Evolutionary conservation across 768 basidiomycete species (phyloP).

Genomic region (Kwoniella dendrophila): DNA sequence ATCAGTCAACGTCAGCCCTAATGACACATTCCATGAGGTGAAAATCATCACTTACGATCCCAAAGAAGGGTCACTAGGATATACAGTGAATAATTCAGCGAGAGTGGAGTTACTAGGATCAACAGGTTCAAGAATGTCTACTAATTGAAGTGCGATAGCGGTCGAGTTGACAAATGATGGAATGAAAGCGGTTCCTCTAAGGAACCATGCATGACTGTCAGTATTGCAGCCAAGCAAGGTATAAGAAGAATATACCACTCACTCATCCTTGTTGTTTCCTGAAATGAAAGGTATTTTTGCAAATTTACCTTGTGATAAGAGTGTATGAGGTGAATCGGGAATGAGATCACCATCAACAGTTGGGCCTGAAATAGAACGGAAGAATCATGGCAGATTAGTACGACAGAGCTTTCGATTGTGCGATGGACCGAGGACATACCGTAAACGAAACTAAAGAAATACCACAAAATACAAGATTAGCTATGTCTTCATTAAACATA

Average conservation of each 20-base stretch:
- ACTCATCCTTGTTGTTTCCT: constrained; percentile 53
- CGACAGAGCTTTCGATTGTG: neutral
- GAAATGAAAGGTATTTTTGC: constrained; percentile 49
- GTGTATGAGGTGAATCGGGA: constrained; percentile 42
- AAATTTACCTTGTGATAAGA: constrained; percentile 45
- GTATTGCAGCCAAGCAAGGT: neutral
- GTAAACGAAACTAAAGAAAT: constrained; percentile 35
- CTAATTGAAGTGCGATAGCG: constrained; percentile 5
- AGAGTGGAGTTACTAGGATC: constrained; percentile 30
- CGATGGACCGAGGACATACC: constrained; percentile 11
- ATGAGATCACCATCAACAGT: constrained; percentile 50
- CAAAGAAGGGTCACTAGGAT: constrained; percentile 33
- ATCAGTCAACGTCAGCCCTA: neutral
- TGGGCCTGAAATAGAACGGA: constrained; percentile 27
- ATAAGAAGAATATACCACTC: constrained; percentile 19
- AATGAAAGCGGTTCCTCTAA: constrained; percentile 49
- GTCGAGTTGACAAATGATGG: constrained; percentile 32
- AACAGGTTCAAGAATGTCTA: constrained; percentile 33
- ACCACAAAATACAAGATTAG: too few relatives aligned
- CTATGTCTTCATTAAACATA: neutral
- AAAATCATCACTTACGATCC: constrained; percentile 36
- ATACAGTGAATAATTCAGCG: constrained; percentile 30
- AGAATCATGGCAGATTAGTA: constrained; percentile 3
- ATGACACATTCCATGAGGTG: neutral
- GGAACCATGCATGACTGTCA: neutral